These are phyloP conservation scores for Xylaria telfairii DNA, from an alignment of 495 filamentous ascomycete genomes.

Conservation along the genomic window DNA sequence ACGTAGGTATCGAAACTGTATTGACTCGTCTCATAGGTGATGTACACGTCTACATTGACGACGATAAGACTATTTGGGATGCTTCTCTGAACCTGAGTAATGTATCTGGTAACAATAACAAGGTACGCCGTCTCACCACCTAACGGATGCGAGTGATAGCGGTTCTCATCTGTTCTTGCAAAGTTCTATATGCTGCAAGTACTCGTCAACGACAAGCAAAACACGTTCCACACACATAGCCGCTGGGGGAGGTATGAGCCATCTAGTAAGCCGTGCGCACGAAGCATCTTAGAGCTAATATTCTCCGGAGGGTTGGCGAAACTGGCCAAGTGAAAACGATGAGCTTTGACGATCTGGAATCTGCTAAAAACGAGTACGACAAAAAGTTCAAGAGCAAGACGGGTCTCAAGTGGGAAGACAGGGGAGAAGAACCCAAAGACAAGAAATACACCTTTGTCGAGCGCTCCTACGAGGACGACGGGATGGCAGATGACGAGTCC, in stretches of 20 bases:
- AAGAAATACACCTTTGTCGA: constrained; percentile 73
- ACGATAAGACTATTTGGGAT: constrained; percentile 59
- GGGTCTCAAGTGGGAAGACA: constrained; percentile 64
- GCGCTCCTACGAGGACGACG: constrained; percentile 40
- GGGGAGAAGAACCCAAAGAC: constrained; percentile 55
- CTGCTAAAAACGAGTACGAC: constrained; percentile 58
- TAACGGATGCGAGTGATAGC: neutral
- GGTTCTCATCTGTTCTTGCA: neutral
- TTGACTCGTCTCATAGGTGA: constrained; percentile 8
- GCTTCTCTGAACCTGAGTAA: constrained; percentile 59
- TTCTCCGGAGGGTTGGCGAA: constrained; percentile 63
- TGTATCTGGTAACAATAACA: constrained; percentile 62
- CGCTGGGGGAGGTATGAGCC: constrained; percentile 59
- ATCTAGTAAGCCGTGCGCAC: neutral
- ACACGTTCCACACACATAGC: constrained; percentile 56
- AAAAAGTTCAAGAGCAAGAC: constrained; percentile 74
- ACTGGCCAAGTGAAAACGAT: constrained; percentile 59
- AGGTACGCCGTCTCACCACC: constrained; percentile 33
- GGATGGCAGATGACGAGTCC: constrained; percentile 27
- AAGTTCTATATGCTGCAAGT: constrained; percentile 33
- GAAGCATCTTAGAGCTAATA: neutral
- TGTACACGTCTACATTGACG: constrained; percentile 62
- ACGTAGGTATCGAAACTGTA: neutral
- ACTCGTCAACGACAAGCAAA: constrained; percentile 17
- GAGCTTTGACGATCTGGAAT: constrained; percentile 41